Conservation (phyloP, 2,329 filamentous ascomycete genomes). For the Pseudopithomyces chartarum region DNA sequence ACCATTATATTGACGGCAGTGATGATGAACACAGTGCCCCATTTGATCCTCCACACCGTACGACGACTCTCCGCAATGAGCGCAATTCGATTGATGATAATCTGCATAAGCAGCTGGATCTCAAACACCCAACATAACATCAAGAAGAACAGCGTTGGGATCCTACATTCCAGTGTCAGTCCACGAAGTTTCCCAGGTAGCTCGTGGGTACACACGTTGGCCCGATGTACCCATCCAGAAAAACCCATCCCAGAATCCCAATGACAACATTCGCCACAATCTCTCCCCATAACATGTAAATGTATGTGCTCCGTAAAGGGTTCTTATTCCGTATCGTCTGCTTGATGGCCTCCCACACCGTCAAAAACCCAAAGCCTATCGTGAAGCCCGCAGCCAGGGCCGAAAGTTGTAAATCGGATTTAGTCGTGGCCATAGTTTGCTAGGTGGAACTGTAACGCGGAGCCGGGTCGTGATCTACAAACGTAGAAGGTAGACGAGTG, state of each 20-base stretch:
- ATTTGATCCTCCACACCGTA: constrained; percentile 52
- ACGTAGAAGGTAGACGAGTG: no score
- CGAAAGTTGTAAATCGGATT: constrained; percentile 33
- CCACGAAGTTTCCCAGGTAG: background rate
- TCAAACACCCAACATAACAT: constrained; percentile 40
- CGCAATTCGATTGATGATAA: constrained; percentile 60
- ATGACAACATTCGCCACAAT: constrained; percentile 34
- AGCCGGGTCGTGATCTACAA: no score
- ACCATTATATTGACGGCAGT: constrained; percentile 59
- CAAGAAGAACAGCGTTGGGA: constrained; percentile 40
- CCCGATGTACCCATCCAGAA: constrained; percentile 33
- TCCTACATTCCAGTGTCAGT: constrained; percentile 18
- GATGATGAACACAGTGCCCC: constrained; percentile 52
- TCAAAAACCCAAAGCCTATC: constrained; percentile 40
- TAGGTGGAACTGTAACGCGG: background rate
- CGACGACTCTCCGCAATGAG: constrained; percentile 52
- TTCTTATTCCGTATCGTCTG: constrained; percentile 43
- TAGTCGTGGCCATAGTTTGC: background rate
- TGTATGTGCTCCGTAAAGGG: constrained; percentile 38
- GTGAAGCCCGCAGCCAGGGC: constrained; percentile 43
- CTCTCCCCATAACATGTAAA: constrained; percentile 45
- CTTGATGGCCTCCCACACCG: constrained; percentile 42
- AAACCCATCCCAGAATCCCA: constrained; percentile 39
- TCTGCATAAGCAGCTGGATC: constrained; percentile 59
- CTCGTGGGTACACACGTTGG: constrained; percentile 28